phyloP scores from a whole-genome alignment of 257 asterid genomes.

The Leonotis leonurus region DNA sequence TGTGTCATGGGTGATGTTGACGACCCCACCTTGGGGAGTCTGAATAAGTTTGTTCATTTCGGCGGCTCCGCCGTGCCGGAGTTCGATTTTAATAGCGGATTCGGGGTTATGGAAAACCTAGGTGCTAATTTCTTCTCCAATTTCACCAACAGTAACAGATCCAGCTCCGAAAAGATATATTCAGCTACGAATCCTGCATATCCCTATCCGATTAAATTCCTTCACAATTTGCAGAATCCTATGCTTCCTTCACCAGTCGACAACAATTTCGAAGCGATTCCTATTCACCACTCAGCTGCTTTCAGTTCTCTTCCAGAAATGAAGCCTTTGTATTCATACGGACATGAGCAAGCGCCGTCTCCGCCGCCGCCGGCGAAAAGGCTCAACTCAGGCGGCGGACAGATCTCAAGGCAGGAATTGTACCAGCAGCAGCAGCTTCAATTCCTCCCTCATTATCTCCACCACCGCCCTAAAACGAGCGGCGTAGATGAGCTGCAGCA shows the following conservation, averaged over 20 bases:
- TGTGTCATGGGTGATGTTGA: conserved; percentile 90
- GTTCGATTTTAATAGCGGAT: conserved; percentile 41
- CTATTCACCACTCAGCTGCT: conserved; percentile 23
- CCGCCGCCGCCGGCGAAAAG: conserved; percentile 60
- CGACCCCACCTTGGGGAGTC: conserved; percentile 51
- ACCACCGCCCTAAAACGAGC: conserved; percentile 32
- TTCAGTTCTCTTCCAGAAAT: conserved; percentile 36
- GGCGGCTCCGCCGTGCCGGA: conserved; percentile 37
- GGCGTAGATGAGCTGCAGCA: conserved; percentile 50
- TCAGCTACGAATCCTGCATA: conserved; percentile 19
- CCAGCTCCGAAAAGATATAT: conserved; percentile 31
- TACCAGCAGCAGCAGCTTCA: conserved; percentile 42
- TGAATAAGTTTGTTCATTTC: conserved; percentile 49
- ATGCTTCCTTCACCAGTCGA: conserved; percentile 25
- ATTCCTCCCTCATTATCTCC: conserved; percentile 34
- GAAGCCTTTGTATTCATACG: conserved; percentile 39
- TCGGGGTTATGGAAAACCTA: conserved; percentile 37
- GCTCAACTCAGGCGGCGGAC: conserved; percentile 49
- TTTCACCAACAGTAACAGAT: conserved; percentile 29
- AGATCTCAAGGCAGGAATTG: conserved; percentile 26
- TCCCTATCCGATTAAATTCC: conserved; percentile 23
- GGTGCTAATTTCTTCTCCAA: conserved; percentile 27
- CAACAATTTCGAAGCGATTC: conserved; percentile 27
- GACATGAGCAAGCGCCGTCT: conserved; percentile 35
- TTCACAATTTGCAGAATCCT: conserved; percentile 16